Evolutionary conservation across 2,329 filamentous ascomycete species (phyloP).

Genomic region (Epichloe uncinata): DNA sequence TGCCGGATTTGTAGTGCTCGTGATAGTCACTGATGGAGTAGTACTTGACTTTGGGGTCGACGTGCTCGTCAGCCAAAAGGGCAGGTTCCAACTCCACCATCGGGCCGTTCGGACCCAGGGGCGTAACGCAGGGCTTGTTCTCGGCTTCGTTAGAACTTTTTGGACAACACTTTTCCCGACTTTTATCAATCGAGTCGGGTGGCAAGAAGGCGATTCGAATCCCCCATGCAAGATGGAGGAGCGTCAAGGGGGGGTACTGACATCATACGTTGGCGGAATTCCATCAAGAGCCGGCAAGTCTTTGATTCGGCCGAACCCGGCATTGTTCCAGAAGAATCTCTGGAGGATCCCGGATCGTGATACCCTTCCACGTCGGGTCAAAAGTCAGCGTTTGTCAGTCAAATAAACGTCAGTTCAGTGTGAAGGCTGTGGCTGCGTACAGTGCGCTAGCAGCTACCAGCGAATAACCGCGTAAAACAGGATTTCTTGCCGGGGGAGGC

Average conservation of each 20-base stretch:
- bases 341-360: slow-evolving; percentile 48
- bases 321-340: slow-evolving; percentile 56
- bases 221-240: no score
- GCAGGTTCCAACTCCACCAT: slow-evolving; percentile 29
- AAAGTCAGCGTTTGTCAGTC: background rate
- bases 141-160: background rate
- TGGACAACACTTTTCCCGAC: background rate
- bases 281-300: slow-evolving; percentile 33
- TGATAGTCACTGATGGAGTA: slow-evolving; percentile 67
- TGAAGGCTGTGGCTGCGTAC: slow-evolving; percentile 1
- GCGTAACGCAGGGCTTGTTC: slow-evolving; percentile 44
- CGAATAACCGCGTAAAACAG: slow-evolving; percentile 51
- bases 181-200: no score
- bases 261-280: slow-evolving; percentile 32
- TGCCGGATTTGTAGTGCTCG: slow-evolving; percentile 55
- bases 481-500: slow-evolving; percentile 43
- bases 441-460: slow-evolving; percentile 25
- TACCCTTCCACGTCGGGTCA: slow-evolving; percentile 35
- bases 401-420: no score
- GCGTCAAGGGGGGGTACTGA: slow-evolving; percentile 12
- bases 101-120: slow-evolving; percentile 25
- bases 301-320: slow-evolving; percentile 37
- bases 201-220: no score
- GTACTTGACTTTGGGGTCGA: slow-evolving; percentile 37
- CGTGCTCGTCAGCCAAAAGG: slow-evolving; percentile 27